These are phyloP conservation scores for Grifola frondosa DNA, from an alignment of 1,284 basidiomycete species.

Conservation along the genomic window DNA sequence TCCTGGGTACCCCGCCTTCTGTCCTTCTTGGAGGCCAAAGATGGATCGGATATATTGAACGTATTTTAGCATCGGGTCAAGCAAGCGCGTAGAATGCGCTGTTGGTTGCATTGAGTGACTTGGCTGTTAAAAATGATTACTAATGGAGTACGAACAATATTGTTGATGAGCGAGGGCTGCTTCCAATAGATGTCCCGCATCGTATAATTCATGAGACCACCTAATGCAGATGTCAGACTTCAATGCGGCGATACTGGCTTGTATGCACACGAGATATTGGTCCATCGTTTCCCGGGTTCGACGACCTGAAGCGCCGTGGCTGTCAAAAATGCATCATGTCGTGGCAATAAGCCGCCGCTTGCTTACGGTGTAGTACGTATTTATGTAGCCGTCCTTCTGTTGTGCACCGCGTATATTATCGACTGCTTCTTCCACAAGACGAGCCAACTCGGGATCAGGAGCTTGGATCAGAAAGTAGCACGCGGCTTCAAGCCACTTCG, in stretches of 20 bases:
- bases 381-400: constrained; percentile 24
- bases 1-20: constrained; percentile 24
- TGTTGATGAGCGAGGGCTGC: constrained; percentile 22
- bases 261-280: constrained; percentile 22
- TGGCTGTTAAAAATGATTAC: background rate
- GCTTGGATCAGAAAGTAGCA: constrained; percentile 15
- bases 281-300: constrained; percentile 22
- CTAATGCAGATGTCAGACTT: constrained; percentile 5
- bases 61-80: constrained; percentile 19
- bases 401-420: constrained; percentile 21
- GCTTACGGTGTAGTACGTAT: constrained; percentile 23
- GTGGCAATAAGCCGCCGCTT: background rate
- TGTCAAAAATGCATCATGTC: background rate
- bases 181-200: constrained; percentile 24
- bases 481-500: constrained; percentile 25
- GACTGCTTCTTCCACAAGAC: constrained; percentile 22
- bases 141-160: constrained; percentile 11
- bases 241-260: background rate
- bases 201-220: constrained; percentile 25
- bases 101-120: background rate
- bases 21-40: constrained; percentile 17
- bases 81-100: constrained; percentile 13
- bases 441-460: constrained; percentile 9
- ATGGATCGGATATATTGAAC: constrained; percentile 16
- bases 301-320: constrained; percentile 15